Evolutionary conservation across 768 basidiomycete species (phyloP), one percentile per base, ranked within the genome.

Genomic region (Russula ochroleuca): DNA sequence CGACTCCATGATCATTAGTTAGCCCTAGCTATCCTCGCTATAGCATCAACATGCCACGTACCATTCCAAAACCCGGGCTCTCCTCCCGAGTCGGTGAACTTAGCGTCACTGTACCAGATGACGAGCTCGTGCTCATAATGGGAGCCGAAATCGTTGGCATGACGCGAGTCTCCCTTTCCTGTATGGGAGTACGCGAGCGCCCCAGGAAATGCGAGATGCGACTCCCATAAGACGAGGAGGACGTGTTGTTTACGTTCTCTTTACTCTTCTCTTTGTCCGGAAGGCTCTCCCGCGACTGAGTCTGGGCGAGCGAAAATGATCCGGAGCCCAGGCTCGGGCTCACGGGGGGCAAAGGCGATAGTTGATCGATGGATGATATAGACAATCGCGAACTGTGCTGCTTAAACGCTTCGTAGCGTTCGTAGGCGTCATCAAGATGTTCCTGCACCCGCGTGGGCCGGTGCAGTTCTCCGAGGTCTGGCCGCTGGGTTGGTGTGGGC

Each of bases 351-450:
- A 21, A 54, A 25, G 61, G 53, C 57, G 57, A 70, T 13, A 64
- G 56, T 0, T 77, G 78, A 37, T 85, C 83, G 8, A 82, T 70
- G 14, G 88, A 90, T 3, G 86, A 80, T n/a, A 83, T 76, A 10
- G 90, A 88, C 64, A 86, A 73, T 56, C 88, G 77, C 23, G 71
- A 65, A 57, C 81, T 80, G 49, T 74, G 76, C 70, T 84, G 83
- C 70, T 84, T 84, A 75, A 87, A 94, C n/a, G 85, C 79, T 72
- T 95, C 91, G 71, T 96, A 97, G 41, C 92, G 81, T 61, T 91
- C 90, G 72, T 88, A 96, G 0, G 94, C 94, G 72, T 96, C 93
- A 69, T 93, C 88, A 41, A 90, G 75, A 14, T 71, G 72, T 17
- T 73, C 60, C 9, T 33, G 68, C 49, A 45, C 58, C 59, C 21